phyloP scores from a whole-genome alignment of 495 filamentous ascomycete genomes.

The Penicillium steckii region DNA sequence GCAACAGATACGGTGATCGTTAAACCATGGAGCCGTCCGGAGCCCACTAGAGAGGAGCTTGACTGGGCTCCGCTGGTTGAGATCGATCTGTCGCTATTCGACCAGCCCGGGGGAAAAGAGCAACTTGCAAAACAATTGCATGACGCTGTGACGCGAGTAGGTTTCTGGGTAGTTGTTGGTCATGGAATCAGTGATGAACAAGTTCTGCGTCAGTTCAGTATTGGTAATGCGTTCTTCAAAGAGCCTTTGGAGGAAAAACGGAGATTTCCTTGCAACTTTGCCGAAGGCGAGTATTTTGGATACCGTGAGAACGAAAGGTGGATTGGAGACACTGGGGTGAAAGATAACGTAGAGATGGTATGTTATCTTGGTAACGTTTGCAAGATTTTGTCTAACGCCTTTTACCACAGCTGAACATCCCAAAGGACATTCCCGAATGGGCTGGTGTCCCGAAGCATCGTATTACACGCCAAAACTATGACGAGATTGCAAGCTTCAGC shows the following conservation, averaged over 20 bases:
- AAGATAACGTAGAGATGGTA: slow-evolving; percentile 48
- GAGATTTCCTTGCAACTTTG: slow-evolving; percentile 40
- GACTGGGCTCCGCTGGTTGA: slow-evolving; percentile 54
- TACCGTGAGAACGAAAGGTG: slow-evolving; percentile 44
- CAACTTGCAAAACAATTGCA: slow-evolving; percentile 52
- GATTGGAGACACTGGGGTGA: slow-evolving; percentile 44
- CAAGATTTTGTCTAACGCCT: neutral
- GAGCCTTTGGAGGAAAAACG: slow-evolving; percentile 33
- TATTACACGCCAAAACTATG: slow-evolving; percentile 18
- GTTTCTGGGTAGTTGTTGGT: slow-evolving; percentile 33
- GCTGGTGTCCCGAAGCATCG: slow-evolving; percentile 33
- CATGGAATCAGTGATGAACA: slow-evolving; percentile 36
- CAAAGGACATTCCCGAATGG: slow-evolving; percentile 44
- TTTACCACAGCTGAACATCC: slow-evolving; percentile 41
- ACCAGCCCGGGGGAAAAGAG: slow-evolving; percentile 51
- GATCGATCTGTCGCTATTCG: slow-evolving; percentile 52
- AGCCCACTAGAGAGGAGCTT: slow-evolving; percentile 28
- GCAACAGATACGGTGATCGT: slow-evolving; percentile 16
- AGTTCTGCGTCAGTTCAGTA: slow-evolving; percentile 37
- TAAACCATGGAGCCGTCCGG: slow-evolving; percentile 39
- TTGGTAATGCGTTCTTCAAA: slow-evolving; percentile 41
- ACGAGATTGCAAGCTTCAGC: slow-evolving; percentile 24
- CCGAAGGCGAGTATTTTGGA: slow-evolving; percentile 44
- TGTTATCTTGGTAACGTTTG: neutral
- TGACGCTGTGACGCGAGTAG: slow-evolving; percentile 52